Evolutionary conservation across 2,329 filamentous ascomycete species (phyloP), one percentile per base, ranked within the genome.

Genomic region (Pseudocercospora fuligena): DNA sequence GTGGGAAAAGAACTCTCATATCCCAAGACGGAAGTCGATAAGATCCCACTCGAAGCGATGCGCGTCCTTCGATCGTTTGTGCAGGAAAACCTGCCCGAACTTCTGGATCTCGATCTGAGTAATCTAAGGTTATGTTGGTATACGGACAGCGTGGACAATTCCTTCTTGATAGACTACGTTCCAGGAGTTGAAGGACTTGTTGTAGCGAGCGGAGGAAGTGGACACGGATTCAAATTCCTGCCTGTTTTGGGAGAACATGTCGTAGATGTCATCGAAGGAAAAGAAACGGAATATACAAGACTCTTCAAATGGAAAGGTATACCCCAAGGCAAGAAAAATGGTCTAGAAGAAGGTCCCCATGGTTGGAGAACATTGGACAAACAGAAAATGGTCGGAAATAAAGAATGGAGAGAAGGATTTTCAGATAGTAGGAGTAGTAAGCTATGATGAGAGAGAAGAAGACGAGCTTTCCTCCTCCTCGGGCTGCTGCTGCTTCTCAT

Each of bases 71-170:
- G 67, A 8, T 36, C 58, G 2, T 72, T 73, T 46, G 67, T 67
- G 0, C 59, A 1, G 14, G 82, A 88, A 66, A 84, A 92, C 73
- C 79, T 69, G 61, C 77, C 63, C 25, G 67, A 61, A 71, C 68
- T 78, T 0, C 62, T 77, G 0, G 74, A 74, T 21, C 75, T 80
- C 0, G 78, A 78, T 1, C 78, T 84, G 43, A 77, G 80, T 0
- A 78, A 76, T n/a, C 81, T 78, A 0, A 81, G 78, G 66, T 79
- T 82, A 14, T 87, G 81, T 73, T 86, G 80, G 82, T 87, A 87
- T 67, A 86, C 80, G 0, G 85, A 87, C 67, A 84, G 67, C 21
- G 64, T 75, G 3, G 74, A 77, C 57, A 76, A 77, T 47, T 61
- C 64, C 36, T 74, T 73, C 25, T 33, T 76, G 23, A 72, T 77